These are phyloP conservation scores for Penicillium olsonii DNA, from an alignment of 2,329 filamentous ascomycete genomes.

Conservation along the genomic window DNA sequence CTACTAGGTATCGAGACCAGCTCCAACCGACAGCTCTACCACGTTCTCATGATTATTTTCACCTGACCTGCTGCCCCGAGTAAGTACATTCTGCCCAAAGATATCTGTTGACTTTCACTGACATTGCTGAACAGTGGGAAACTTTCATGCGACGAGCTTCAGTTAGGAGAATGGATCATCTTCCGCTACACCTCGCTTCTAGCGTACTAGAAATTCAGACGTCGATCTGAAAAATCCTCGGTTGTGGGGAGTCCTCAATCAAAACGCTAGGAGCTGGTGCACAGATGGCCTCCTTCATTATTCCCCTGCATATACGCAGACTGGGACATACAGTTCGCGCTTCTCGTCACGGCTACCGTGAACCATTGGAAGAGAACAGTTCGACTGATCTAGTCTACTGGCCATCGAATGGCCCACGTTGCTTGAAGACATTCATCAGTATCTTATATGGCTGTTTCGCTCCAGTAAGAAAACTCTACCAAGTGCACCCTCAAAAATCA, in stretches of 20 bases:
- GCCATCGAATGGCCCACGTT: too few relatives aligned
- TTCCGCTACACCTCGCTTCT: too few relatives aligned
- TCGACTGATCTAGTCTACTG: not conserved
- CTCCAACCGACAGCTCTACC: not conserved
- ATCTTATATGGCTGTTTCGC: too few relatives aligned
- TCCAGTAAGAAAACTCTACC: too few relatives aligned
- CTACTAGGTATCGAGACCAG: not conserved
- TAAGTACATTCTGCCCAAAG: not conserved
- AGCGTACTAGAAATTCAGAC: too few relatives aligned
- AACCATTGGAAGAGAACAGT: not conserved
- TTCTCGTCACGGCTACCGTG: not conserved
- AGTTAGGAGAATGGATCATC: too few relatives aligned
- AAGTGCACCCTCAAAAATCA: too few relatives aligned
- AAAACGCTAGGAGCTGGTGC: not conserved
- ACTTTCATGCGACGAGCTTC: too few relatives aligned
- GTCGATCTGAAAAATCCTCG: not conserved
- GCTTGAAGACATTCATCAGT: too few relatives aligned
- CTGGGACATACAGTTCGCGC: too few relatives aligned
- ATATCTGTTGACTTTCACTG: not conserved
- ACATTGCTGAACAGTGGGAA: constrained; percentile 1
- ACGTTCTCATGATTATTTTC: not conserved
- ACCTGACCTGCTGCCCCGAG: not conserved
- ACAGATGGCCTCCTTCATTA: too few relatives aligned
- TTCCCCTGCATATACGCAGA: too few relatives aligned
- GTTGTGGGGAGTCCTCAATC: not conserved